Evolutionary conservation across 805 yeast genomes (phyloP).

Genomic region (Myxozyma melibiosi): DNA sequence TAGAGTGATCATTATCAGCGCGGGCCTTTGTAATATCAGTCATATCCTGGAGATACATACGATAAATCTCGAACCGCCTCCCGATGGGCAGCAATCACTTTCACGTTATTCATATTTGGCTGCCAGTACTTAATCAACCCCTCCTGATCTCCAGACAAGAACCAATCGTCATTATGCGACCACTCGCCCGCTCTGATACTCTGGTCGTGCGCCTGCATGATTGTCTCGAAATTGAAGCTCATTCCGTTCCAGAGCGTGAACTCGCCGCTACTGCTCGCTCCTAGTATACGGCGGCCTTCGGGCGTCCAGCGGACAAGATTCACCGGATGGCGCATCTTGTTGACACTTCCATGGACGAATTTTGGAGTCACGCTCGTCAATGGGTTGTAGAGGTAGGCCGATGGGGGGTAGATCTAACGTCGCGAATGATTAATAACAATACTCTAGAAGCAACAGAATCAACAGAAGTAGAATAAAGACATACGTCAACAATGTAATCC

Average conservation of each 20-base stretch:
- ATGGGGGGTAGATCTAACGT: constrained; percentile 58
- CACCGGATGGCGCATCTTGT: constrained; percentile 82
- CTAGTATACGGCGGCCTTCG: constrained; percentile 86
- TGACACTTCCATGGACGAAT: constrained; percentile 86
- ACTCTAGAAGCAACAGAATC: neutral
- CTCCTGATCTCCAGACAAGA: constrained; percentile 88
- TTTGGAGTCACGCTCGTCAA: constrained; percentile 70
- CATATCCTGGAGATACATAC: neutral
- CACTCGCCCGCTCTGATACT: constrained; percentile 79
- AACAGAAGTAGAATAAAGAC: constrained; percentile 1
- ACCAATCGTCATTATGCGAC: constrained; percentile 92
- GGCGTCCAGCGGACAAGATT: constrained; percentile 73
- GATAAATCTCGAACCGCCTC: constrained; percentile 85
- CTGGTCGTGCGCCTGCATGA: constrained; percentile 90
- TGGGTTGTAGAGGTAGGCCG: constrained; percentile 55
- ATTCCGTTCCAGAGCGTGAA: constrained; percentile 96
- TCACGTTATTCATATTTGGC: constrained; percentile 95
- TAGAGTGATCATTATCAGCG: neutral
- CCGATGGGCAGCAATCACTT: constrained; percentile 71
- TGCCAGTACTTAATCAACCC: constrained; percentile 96
- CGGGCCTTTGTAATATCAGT: no score
- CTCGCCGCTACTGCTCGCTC: constrained; percentile 91
- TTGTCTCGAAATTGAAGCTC: constrained; percentile 92
- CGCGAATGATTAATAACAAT: neutral
- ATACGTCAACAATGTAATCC: constrained; percentile 53